These are phyloP conservation scores for Cordyceps farinosa DNA, from an alignment of 2,329 filamentous ascomycete genomes.

Conservation along the genomic window DNA sequence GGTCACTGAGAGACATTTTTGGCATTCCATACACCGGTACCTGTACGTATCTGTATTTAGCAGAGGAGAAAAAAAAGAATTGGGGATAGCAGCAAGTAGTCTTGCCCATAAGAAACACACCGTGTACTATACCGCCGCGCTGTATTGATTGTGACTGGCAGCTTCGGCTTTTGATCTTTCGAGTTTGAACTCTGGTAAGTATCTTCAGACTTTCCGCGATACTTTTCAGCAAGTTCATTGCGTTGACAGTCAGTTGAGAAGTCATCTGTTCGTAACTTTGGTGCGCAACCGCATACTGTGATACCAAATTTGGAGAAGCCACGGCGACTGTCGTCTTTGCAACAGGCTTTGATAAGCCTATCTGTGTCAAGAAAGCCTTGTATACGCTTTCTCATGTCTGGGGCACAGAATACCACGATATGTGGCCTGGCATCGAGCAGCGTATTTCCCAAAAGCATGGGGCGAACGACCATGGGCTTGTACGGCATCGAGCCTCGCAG, in stretches of 20 bases:
- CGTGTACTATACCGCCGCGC: too few relatives aligned
- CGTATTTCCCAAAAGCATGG: neutral
- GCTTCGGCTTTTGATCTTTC: too few relatives aligned
- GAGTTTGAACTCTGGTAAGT: too few relatives aligned
- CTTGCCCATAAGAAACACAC: too few relatives aligned
- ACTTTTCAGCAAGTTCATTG: neutral
- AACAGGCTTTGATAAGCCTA: neutral
- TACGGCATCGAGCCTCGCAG: neutral
- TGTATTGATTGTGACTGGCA: too few relatives aligned
- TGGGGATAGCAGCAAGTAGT: too few relatives aligned
- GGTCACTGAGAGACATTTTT: too few relatives aligned
- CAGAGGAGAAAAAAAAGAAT: too few relatives aligned
- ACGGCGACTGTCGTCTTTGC: neutral
- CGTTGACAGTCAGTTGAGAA: too few relatives aligned
- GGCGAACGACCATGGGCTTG: conserved; percentile 13
- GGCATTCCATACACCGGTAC: too few relatives aligned
- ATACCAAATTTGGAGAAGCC: neutral
- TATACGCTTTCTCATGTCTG: conserved; percentile 9
- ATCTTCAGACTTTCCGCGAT: too few relatives aligned
- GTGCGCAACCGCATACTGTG: neutral
- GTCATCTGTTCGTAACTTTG: neutral
- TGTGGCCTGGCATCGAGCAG: conserved; percentile 1
- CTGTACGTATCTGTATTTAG: too few relatives aligned
- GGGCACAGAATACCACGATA: conserved; percentile 12
- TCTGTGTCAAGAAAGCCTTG: conserved; percentile 7